phyloP scores from a whole-genome alignment of 108 stramenopile genomes.

The Mediolabrus comicus region DNA sequence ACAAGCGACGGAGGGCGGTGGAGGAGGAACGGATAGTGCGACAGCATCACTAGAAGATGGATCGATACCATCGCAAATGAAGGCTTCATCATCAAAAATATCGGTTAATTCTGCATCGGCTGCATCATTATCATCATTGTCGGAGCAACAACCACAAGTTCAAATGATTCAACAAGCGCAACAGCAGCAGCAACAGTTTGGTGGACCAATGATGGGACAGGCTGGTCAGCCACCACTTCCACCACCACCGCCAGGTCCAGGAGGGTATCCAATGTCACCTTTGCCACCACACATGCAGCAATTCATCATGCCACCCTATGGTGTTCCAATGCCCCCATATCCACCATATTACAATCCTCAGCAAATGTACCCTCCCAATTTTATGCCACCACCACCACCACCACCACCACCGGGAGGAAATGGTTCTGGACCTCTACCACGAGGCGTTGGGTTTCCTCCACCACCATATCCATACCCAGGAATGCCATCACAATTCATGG shows the following conservation, averaged over 20 bases:
- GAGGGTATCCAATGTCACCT: background rate
- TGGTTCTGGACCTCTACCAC: conserved; percentile 4
- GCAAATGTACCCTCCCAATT: conserved; percentile 21
- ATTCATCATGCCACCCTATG: background rate
- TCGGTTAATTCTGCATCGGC: conserved; percentile 22
- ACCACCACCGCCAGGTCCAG: too few species aligned
- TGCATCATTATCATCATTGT: conserved; percentile 37
- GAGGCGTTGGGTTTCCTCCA: background rate
- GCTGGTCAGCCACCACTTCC: background rate
- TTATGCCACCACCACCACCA: conserved; percentile 26
- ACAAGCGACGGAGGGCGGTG: background rate
- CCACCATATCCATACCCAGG: conserved; percentile 3
- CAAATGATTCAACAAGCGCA: background rate
- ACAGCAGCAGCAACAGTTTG: background rate
- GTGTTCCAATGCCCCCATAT: conserved; percentile 13
- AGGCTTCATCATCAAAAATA: conserved; percentile 20
- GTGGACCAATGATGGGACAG: conserved; percentile 3
- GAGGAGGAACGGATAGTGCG: conserved; percentile 20
- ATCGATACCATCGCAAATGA: conserved; percentile 24
- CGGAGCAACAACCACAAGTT: conserved; percentile 9
- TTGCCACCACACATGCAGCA: background rate
- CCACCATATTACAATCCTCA: conserved; percentile 45
- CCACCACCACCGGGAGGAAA: conserved; percentile 26
- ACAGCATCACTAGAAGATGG: conserved; percentile 31
- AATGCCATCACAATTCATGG: conserved; percentile 2